Conservation (phyloP, 352 stramenopile genomes). For the Phytophthora pini region DNA sequence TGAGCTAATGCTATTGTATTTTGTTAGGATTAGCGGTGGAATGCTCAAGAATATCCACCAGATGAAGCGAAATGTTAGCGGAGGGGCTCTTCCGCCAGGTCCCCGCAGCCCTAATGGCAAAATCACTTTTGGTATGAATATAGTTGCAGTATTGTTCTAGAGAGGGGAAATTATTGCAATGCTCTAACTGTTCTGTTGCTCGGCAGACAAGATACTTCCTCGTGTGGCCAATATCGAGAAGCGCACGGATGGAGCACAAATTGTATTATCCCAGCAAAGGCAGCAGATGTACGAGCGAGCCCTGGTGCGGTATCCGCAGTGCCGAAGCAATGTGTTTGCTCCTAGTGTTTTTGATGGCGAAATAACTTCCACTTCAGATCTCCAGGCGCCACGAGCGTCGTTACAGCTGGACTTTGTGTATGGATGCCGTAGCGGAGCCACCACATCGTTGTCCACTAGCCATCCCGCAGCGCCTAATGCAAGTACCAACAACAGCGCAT, state of each 20-base stretch:
- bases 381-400: conserved; percentile 34
- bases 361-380: conserved; percentile 14
- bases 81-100: conserved; percentile 34
- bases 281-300: conserved; percentile 72
- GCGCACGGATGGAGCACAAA: conserved; percentile 45
- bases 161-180: neutral
- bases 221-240: conserved; percentile 79
- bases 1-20: neutral
- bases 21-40: conserved; percentile 27
- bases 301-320: conserved; percentile 68
- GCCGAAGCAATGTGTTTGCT: conserved; percentile 69
- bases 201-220: conserved; percentile 69
- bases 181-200: neutral
- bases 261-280: conserved; percentile 58
- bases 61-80: conserved; percentile 37
- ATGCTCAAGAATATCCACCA: conserved; percentile 56
- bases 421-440: conserved; percentile 53
- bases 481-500: conserved; percentile 53
- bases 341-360: conserved; percentile 56
- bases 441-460: conserved; percentile 30
- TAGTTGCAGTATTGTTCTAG: no score
- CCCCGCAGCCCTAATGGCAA: conserved; percentile 63
- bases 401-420: conserved; percentile 73
- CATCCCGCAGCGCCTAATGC: conserved; percentile 32
- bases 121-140: conserved; percentile 59